Conservation (phyloP, 495 filamentous ascomycete genomes). For the Articulospora tetracladia region DNA sequence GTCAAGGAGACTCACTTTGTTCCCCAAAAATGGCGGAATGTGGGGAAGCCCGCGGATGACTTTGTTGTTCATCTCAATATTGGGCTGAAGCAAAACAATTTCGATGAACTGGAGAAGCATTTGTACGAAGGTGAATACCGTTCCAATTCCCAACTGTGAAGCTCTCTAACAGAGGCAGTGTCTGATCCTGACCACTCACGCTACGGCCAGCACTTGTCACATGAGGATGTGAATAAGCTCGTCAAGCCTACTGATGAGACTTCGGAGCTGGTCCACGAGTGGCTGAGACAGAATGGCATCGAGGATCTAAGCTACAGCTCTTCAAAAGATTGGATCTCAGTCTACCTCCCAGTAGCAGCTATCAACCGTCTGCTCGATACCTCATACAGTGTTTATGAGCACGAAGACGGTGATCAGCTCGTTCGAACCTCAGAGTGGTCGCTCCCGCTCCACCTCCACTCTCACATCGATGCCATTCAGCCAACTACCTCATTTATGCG, state of each 20-base stretch:
- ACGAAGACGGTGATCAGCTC: slow-evolving; percentile 32
- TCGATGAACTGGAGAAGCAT: slow-evolving; percentile 43
- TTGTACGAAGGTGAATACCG: slow-evolving; percentile 39
- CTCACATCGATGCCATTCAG: slow-evolving; percentile 59
- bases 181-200: slow-evolving; percentile 36
- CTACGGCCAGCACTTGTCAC: slow-evolving; percentile 41
- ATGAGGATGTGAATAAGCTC: slow-evolving; percentile 29
- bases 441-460: slow-evolving; percentile 48
- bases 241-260: slow-evolving; percentile 34
- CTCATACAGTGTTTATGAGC: slow-evolving; percentile 53
- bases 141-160: not conserved
- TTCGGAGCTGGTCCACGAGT: slow-evolving; percentile 36
- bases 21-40: slow-evolving; percentile 40
- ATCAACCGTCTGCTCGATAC: slow-evolving; percentile 53
- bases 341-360: slow-evolving; percentile 46
- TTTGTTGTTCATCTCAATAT: slow-evolving; percentile 42
- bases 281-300: slow-evolving; percentile 48
- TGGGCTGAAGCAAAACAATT: slow-evolving; percentile 45
- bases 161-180: slow-evolving; percentile 1
- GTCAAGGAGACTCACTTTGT: slow-evolving; percentile 50
- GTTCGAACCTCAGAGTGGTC: slow-evolving; percentile 42
- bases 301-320: slow-evolving; percentile 37
- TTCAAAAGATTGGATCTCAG: slow-evolving; percentile 43
- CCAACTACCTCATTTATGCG: slow-evolving; percentile 61
- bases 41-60: slow-evolving; percentile 36